Evolutionary conservation across 495 filamentous ascomycete genomes (phyloP).

Genomic region (Usnea hakonensis): DNA sequence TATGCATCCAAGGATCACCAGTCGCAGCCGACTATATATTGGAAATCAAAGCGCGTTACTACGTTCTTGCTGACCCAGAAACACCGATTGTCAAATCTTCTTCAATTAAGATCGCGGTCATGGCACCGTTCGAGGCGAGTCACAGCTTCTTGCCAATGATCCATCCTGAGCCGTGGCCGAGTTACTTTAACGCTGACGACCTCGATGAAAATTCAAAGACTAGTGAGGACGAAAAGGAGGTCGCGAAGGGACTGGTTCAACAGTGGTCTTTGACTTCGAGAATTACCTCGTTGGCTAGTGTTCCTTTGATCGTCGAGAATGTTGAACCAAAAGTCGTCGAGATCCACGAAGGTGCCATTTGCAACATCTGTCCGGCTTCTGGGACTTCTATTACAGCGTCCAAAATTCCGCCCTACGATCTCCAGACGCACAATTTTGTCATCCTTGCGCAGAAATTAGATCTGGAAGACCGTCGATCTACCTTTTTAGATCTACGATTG

Average conservation of each 20-base stretch:
- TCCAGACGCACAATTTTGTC: conserved; percentile 61
- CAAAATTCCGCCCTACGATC: conserved; percentile 52
- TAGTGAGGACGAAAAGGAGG: conserved; percentile 11
- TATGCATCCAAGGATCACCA: conserved; percentile 39
- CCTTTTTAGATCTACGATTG: conserved; percentile 66
- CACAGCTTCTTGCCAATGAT: conserved; percentile 75
- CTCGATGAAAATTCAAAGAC: conserved; percentile 31
- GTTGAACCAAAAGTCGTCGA: conserved; percentile 50
- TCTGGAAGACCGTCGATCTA: conserved; percentile 70
- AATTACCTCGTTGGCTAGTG: conserved; percentile 66
- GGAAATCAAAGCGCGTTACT: conserved; percentile 65
- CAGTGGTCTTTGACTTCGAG: conserved; percentile 68
- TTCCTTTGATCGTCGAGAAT: conserved; percentile 59
- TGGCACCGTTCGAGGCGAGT: conserved; percentile 79
- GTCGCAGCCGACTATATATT: conserved; percentile 59
- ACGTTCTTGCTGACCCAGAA: conserved; percentile 69
- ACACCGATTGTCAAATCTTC: conserved; percentile 73
- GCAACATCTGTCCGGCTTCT: conserved; percentile 36
- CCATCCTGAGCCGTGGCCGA: conserved; percentile 75
- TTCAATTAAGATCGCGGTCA: conserved; percentile 57
- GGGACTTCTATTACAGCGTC: conserved; percentile 26
- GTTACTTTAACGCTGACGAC: conserved; percentile 55
- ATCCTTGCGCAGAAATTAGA: conserved; percentile 62
- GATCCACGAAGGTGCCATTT: conserved; percentile 46
- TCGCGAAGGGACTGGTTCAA: conserved; percentile 57